phyloP scores from a whole-genome alignment of 225 moss, liverwort and hornwort genomes.

The Physcomitrellopsis africana region DNA sequence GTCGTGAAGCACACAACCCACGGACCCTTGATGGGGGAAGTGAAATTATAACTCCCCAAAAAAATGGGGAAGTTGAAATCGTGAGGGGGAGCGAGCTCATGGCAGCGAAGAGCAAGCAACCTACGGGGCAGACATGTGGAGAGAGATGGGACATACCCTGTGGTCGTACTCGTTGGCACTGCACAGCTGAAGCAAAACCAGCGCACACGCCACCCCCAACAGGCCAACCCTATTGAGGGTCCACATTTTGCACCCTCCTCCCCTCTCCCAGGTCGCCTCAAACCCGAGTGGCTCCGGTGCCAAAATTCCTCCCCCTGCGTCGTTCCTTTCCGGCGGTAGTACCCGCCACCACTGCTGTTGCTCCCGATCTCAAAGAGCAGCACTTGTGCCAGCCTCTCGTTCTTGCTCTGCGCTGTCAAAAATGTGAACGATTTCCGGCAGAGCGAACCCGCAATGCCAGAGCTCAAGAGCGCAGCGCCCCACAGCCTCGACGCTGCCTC shows the following conservation, averaged over 20 bases:
- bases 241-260: conserved; percentile 29
- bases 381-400: not conserved
- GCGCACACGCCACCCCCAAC: conserved; percentile 32
- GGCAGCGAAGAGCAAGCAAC: not conserved
- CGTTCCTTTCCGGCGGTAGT: not conserved
- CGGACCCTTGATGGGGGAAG: not conserved
- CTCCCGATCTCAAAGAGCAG: conserved; percentile 5
- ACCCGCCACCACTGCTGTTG: not conserved
- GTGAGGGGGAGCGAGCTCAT: not conserved
- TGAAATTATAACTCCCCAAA: not conserved
- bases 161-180: conserved; percentile 67
- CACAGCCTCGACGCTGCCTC: not conserved
- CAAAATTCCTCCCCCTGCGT: not conserved
- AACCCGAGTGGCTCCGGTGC: not conserved
- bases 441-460: not conserved
- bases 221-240: conserved; percentile 49
- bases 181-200: conserved; percentile 45
- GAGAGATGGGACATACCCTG: conserved; percentile 40
- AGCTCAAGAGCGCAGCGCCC: not conserved
- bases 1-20: conserved; percentile 8
- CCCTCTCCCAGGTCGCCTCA: conserved; percentile 21
- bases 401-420: not conserved
- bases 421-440: not conserved
- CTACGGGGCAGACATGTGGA: not conserved
- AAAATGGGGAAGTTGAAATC: not conserved